phyloP scores from a whole-genome alignment of 345 rosid species.

The Angophora floribunda region DNA sequence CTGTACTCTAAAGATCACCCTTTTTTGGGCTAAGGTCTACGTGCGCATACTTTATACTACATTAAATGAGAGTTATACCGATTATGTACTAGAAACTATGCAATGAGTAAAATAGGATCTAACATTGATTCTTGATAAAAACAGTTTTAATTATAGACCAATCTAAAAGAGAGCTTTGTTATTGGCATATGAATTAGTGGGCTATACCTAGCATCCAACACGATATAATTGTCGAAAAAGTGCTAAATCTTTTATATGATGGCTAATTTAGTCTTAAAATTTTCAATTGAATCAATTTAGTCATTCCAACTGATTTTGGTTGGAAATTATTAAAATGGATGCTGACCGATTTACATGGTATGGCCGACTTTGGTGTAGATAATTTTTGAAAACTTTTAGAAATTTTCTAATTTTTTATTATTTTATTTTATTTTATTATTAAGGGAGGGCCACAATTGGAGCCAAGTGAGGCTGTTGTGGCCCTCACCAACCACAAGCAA shows the following conservation, averaged over 20 bases:
- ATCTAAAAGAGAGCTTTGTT: neutral
- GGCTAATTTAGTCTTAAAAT: accelerated
- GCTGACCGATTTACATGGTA: accelerated
- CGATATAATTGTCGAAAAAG: neutral
- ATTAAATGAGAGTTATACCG: neutral
- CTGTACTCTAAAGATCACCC: neutral
- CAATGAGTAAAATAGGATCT: neutral
- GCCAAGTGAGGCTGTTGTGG: too few species aligned
- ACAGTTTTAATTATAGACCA: neutral
- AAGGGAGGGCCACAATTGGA: neutral
- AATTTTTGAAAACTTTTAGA: neutral
- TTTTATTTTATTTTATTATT: neutral
- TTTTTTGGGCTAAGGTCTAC: neutral
- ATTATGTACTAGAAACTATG: neutral
- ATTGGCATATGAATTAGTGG: neutral
- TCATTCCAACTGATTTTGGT: too few species aligned
- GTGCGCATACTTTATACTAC: neutral
- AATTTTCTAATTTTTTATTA: accelerated
- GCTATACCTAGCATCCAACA: neutral
- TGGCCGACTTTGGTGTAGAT: accelerated
- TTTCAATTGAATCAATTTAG: too few species aligned
- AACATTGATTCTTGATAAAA: neutral
- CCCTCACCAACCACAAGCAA: too few species aligned
- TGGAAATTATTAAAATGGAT: accelerated
- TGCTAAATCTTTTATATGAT: too few species aligned